A percentile compares a stretch with the other conserved stretches of the same genome.
phyloP scores from a whole-genome alignment of 495 filamentous ascomycete genomes.

The Wilcoxina mikolae region DNA sequence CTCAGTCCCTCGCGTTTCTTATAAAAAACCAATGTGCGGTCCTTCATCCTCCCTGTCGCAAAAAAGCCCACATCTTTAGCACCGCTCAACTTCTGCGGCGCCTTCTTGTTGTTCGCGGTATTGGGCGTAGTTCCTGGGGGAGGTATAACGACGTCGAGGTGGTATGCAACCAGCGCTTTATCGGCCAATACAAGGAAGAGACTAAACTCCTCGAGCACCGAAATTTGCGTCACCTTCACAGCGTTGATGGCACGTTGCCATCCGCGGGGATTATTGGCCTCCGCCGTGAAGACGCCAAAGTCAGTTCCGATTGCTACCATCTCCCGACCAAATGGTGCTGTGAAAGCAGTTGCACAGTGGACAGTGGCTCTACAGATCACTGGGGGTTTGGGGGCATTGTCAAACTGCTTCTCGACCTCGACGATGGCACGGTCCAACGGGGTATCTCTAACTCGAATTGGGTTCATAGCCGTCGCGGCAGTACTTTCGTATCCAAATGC shows the following conservation, averaged over 20 bases:
- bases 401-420: constrained; percentile 68
- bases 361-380: constrained; percentile 71
- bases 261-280: constrained; percentile 68
- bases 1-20: constrained; percentile 86
- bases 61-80: constrained; percentile 89
- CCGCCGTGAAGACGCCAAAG: constrained; percentile 77
- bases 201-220: constrained; percentile 89
- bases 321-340: constrained; percentile 56
- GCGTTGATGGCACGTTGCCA: constrained; percentile 69
- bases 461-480: constrained; percentile 37
- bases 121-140: constrained; percentile 24
- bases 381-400: constrained; percentile 45
- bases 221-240: constrained; percentile 71
- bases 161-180: constrained; percentile 82
- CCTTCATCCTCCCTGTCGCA: constrained; percentile 89
- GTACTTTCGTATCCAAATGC: constrained; percentile 73
- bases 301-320: constrained; percentile 95
- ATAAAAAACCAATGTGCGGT: constrained; percentile 84
- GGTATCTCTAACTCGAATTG: constrained; percentile 63
- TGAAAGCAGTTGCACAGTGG: constrained; percentile 86
- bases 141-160: constrained; percentile 67
- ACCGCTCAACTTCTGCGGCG: constrained; percentile 81
- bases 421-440: constrained; percentile 80
- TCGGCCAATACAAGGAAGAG: constrained; percentile 82
- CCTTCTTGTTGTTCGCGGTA: constrained; percentile 39